Evolutionary conservation across 768 basidiomycete genomes (phyloP).

Genomic region (Myochromella boudieri): DNA sequence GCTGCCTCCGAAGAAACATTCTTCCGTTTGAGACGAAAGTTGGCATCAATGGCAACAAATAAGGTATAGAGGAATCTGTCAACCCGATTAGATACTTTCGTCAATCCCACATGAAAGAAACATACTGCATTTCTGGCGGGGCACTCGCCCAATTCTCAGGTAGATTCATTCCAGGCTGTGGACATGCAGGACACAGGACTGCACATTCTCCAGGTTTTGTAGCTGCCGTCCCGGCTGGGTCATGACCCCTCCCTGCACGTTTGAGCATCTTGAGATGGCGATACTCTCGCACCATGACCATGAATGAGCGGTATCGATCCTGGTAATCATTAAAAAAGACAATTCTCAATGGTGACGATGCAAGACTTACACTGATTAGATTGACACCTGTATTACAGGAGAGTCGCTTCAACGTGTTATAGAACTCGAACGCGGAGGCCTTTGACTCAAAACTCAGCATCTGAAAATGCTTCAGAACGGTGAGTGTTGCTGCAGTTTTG

Average conservation of each 20-base stretch:
- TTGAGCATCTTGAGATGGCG: conserved; percentile 21
- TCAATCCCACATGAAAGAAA: neutral
- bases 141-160: conserved; percentile 22
- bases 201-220: no score
- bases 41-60: conserved; percentile 15
- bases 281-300: conserved; percentile 20
- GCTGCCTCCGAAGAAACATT: conserved; percentile 3
- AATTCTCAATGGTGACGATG: neutral
- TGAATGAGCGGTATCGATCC: conserved; percentile 21
- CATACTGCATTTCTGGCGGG: conserved; percentile 14
- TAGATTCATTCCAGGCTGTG: conserved; percentile 29
- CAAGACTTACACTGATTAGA: conserved; percentile 14
- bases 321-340: neutral
- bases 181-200: conserved; percentile 34
- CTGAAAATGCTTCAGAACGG: conserved; percentile 23
- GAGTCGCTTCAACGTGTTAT: conserved; percentile 20
- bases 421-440: conserved; percentile 24
- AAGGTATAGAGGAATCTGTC: conserved; percentile 12
- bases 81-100: conserved; percentile 6
- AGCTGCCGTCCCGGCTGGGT: conserved; percentile 20
- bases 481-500: conserved; percentile 26
- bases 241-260: no score
- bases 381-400: conserved; percentile 24
- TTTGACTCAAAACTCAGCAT: conserved; percentile 28
- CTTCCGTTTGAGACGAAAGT: conserved; percentile 12